phyloP scores from a whole-genome alignment of 2,329 filamentous ascomycete genomes.

The Nemania bipapillata region DNA sequence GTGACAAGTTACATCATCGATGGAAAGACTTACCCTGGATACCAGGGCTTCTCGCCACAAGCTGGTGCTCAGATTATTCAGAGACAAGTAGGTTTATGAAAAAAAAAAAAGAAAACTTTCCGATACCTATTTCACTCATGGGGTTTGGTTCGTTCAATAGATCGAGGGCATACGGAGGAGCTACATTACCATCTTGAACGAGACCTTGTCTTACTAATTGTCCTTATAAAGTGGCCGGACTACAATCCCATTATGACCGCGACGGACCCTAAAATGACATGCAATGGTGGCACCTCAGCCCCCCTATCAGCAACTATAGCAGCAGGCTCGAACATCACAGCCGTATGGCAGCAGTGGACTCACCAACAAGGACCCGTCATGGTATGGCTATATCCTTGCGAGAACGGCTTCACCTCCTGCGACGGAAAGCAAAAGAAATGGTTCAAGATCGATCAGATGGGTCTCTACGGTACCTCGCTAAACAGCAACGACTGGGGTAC shows the following conservation, averaged over 20 bases:
- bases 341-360: conserved; percentile 67
- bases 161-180: background rate
- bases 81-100: conserved; percentile 53
- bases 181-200: background rate
- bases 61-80: conserved; percentile 64
- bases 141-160: background rate
- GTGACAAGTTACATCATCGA: conserved; percentile 62
- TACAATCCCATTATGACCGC: conserved; percentile 66
- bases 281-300: conserved; percentile 65
- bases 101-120: too few species aligned
- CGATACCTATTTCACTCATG: background rate
- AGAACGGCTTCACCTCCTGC: conserved; percentile 60
- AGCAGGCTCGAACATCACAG: conserved; percentile 61
- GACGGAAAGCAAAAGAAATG: conserved; percentile 64
- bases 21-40: conserved; percentile 57
- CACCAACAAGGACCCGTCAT: conserved; percentile 68
- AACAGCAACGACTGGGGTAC: conserved; percentile 62
- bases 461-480: conserved; percentile 58
- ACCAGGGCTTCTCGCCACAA: conserved; percentile 62
- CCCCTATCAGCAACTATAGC: conserved; percentile 57
- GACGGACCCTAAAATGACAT: conserved; percentile 63
- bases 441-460: conserved; percentile 70
- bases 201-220: background rate
- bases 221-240: conserved; percentile 57
- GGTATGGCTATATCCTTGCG: conserved; percentile 67